These are phyloP conservation scores for Pseudonitzschia multiseries DNA, from an alignment of 108 stramenopile species.

Conservation along the genomic window DNA sequence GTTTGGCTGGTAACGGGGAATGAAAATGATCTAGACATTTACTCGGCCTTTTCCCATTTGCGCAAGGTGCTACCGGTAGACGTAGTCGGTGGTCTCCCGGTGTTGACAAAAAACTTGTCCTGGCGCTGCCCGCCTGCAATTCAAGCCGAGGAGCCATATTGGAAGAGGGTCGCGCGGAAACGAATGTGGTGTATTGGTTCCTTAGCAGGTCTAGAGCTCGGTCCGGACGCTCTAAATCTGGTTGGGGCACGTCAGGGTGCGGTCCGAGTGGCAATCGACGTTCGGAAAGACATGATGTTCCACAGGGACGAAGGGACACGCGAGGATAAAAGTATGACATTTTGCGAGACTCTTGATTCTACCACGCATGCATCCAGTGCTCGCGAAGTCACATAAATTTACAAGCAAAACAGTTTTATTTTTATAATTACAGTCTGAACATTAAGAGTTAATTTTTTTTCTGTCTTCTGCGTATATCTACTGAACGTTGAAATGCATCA, in stretches of 20 bases:
- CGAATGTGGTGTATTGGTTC: constrained; percentile 22
- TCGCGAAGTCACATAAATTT: no score
- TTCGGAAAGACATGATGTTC: constrained; percentile 17
- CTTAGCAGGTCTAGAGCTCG: constrained; percentile 29
- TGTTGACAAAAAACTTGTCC: background rate
- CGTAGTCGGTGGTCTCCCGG: background rate
- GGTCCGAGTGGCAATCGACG: constrained; percentile 18
- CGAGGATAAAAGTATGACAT: no score
- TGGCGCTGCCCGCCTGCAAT: background rate
- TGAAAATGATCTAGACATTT: constrained; percentile 22
- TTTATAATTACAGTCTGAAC: no score
- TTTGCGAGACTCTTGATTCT: no score
- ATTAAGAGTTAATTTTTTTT: no score
- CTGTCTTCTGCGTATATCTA: no score
- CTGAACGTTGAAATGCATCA: no score
- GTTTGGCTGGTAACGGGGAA: constrained; percentile 35
- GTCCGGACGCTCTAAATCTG: constrained; percentile 32
- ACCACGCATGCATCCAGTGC: no score
- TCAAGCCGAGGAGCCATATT: background rate
- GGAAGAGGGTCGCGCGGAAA: background rate
- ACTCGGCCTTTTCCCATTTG: constrained; percentile 8
- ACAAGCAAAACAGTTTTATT: no score
- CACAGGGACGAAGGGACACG: no score
- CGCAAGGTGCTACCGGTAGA: background rate
- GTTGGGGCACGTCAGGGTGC: constrained; percentile 31